Conservation (phyloP, 306 rosid genomes). For the Malus sylvestris region DNA sequence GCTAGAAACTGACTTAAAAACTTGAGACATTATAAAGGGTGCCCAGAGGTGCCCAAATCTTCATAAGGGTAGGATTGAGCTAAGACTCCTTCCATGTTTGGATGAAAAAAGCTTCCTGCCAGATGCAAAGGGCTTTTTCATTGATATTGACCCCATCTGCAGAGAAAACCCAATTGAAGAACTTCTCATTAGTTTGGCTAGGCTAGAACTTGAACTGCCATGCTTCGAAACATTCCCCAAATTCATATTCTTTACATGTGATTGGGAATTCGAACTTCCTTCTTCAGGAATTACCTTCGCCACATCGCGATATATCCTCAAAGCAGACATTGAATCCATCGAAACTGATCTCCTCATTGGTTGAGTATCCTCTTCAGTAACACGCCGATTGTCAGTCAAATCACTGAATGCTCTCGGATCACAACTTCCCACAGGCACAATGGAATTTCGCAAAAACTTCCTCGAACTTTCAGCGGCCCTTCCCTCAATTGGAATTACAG, state of each 20-base stretch:
- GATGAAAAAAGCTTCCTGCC: conserved; percentile 22
- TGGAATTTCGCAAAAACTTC: conserved; percentile 18
- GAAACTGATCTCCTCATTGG: conserved; percentile 42
- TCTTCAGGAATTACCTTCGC: conserved; percentile 15
- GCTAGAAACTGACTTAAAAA: neutral
- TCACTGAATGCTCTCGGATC: conserved; percentile 16
- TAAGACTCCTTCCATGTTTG: conserved; percentile 39
- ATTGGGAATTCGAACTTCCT: conserved; percentile 20
- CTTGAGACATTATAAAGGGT: neutral
- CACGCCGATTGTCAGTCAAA: conserved; percentile 13
- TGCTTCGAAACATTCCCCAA: conserved; percentile 16
- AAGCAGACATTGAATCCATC: conserved; percentile 28
- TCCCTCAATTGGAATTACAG: neutral
- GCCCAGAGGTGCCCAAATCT: neutral
- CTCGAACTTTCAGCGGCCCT: neutral
- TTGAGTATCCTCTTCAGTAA: conserved; percentile 19
- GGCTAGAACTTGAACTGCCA: conserved; percentile 23
- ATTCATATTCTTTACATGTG: neutral
- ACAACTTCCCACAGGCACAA: neutral
- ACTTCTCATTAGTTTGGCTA: conserved; percentile 22
- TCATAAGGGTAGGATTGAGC: conserved; percentile 40
- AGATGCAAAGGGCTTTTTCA: conserved; percentile 36
- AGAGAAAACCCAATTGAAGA: conserved; percentile 30
- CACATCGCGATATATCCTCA: conserved; percentile 17
- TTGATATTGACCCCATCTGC: conserved; percentile 39